phyloP scores from a whole-genome alignment of 176 grass and related monocot genomes.

The Aegilops tauschii region DNA sequence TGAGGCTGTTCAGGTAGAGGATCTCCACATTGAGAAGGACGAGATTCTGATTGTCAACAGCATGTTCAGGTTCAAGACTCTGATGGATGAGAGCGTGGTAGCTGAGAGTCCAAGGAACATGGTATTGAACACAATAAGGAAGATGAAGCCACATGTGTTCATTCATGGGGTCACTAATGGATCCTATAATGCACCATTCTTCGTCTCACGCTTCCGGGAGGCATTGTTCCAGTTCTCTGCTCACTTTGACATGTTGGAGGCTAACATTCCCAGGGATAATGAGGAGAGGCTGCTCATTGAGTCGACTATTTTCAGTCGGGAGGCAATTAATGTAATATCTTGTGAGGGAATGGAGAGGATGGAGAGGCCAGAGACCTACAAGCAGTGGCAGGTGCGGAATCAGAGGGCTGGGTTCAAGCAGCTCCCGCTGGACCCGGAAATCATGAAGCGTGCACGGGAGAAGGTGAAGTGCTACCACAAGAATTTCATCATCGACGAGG shows the following conservation, averaged over 20 bases:
- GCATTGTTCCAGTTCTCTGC: slow-evolving; percentile 84
- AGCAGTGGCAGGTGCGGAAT: slow-evolving; percentile 75
- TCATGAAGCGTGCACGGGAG: slow-evolving; percentile 71
- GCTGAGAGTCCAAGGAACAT: slow-evolving; percentile 80
- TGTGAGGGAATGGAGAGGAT: slow-evolving; percentile 90
- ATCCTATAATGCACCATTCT: slow-evolving; percentile 84
- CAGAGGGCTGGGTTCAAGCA: slow-evolving; percentile 83
- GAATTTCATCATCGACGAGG: slow-evolving; percentile 79
- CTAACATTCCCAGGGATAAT: slow-evolving; percentile 65
- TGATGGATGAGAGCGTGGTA: slow-evolving; percentile 81
- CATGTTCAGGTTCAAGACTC: slow-evolving; percentile 66
- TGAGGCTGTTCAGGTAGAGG: slow-evolving; percentile 66
- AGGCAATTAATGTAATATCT: slow-evolving; percentile 77
- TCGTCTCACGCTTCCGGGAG: slow-evolving; percentile 85
- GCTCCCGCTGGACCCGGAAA: slow-evolving; percentile 61
- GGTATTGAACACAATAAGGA: slow-evolving; percentile 79
- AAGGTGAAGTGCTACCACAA: slow-evolving; percentile 82
- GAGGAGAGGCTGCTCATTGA: slow-evolving; percentile 73
- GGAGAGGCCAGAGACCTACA: slow-evolving; percentile 93
- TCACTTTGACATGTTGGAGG: slow-evolving; percentile 83
- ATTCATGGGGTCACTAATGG: slow-evolving; percentile 76
- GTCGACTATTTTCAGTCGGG: slow-evolving; percentile 59
- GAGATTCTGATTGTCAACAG: slow-evolving; percentile 86
- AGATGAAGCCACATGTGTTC: slow-evolving; percentile 81
- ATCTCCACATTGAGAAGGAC: slow-evolving; percentile 70